Evolutionary conservation across 345 rosid species (phyloP).

Genomic region (Rhizophora apiculata): DNA sequence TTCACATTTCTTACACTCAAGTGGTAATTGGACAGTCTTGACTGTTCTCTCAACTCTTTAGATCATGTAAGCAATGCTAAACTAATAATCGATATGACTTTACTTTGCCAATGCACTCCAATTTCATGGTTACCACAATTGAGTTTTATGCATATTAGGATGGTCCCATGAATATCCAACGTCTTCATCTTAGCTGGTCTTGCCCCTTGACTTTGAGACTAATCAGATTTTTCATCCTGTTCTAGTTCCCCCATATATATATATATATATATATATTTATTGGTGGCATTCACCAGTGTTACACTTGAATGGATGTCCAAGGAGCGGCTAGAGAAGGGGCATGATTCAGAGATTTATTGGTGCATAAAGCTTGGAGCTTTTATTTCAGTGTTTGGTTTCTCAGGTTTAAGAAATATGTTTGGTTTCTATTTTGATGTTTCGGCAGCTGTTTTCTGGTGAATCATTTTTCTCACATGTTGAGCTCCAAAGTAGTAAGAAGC

Average conservation of each 20-base stretch:
- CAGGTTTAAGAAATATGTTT: not conserved
- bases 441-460: constrained; percentile 78
- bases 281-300: constrained; percentile 60
- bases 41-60: too few species aligned
- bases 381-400: not conserved
- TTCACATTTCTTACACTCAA: too few species aligned
- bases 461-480: constrained; percentile 62
- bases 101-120: not conserved
- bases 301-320: constrained; percentile 87
- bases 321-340: constrained; percentile 71
- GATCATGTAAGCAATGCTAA: not conserved
- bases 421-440: constrained; percentile 28
- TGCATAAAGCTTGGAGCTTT: not conserved
- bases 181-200: not conserved
- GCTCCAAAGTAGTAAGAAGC: constrained; percentile 54
- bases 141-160: not conserved
- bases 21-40: too few species aligned
- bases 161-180: not conserved
- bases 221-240: constrained; percentile 4
- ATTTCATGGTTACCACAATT: not conserved
- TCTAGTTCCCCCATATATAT: constrained; percentile 64
- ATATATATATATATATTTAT: constrained; percentile 47
- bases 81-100: not conserved
- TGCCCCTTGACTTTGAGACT: not conserved
- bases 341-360: constrained; percentile 16